Evolutionary conservation across 2,329 filamentous ascomycete species (phyloP), one percentile per base, ranked within the genome.

Genomic region (Blumeria graminis): DNA sequence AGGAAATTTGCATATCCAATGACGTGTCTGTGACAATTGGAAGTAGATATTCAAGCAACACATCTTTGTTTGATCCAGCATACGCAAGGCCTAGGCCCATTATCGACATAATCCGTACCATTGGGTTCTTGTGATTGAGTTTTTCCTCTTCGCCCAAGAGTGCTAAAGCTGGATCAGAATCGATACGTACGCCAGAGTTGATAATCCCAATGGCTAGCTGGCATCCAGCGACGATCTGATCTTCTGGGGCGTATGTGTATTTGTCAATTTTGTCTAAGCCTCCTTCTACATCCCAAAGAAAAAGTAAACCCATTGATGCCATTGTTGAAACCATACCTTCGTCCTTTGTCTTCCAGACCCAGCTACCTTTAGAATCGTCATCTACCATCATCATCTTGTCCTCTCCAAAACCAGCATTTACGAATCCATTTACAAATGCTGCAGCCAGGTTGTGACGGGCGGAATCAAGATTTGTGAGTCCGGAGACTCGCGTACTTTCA

Each of bases 281-380:
- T 62, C 79, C 82, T 65, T 96, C 90, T 22, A 94, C 82, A 65
- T 98, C 90, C 86, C 92, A 94, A 65, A 94, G 78, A 67, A 94
- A 74, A 16, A 98, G 75, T 64, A 92, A 90, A 65, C 92, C 92
- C 62, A 95, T 72, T 0, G 92, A 96, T 4, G 93, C 93, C 41
- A 93, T 85, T 0, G 90, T 95, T 1, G 92, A 96, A 70, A 94
- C 77, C 88, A 94, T 94, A 61, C 92, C 92, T 65, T 95, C 89
- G 45, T 93, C 88, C 71, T 98, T 98, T 18, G 93, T 96, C 74
- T 96, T 98, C 87, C 88, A 98, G 4, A 98, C 86, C 90, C 92
- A 98, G 60, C 84, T 86, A 63, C 84, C 82, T 72, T 94, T 93
- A 60, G 88, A 82, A 58, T 86, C 82, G 18, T 92, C 82, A 22